These are phyloP conservation scores for Vitis rotundifolia DNA, from an alignment of 164 flowering plant genomes.

Conservation along the genomic window DNA sequence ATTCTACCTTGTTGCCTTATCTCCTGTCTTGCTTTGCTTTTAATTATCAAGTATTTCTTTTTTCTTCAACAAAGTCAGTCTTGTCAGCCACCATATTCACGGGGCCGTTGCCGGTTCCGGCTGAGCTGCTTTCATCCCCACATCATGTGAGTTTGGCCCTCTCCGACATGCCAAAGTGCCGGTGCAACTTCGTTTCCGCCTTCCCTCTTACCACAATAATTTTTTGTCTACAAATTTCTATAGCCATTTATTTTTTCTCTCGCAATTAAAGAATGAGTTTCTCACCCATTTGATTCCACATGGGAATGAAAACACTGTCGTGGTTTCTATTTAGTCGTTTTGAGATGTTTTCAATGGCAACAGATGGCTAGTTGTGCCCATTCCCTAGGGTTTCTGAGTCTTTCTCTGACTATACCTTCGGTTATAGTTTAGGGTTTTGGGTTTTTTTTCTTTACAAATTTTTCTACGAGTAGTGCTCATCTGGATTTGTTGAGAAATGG, in stretches of 20 bases:
- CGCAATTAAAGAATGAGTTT: too few relatives aligned
- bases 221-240: too few relatives aligned
- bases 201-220: too few relatives aligned
- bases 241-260: too few relatives aligned
- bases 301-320: background rate
- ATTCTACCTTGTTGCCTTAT: constrained; percentile 20
- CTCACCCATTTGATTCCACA: background rate
- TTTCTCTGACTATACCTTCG: background rate
- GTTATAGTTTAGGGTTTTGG: constrained; percentile 26
- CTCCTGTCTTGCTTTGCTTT: constrained; percentile 16
- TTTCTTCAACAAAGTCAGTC: constrained; percentile 27
- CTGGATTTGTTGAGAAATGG: constrained; percentile 33
- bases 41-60: constrained; percentile 27
- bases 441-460: background rate
- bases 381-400: constrained; percentile 23
- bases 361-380: background rate
- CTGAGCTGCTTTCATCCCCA: background rate
- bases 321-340: background rate
- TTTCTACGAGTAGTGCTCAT: background rate
- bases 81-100: constrained; percentile 33
- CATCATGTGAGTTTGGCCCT: background rate
- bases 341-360: too few relatives aligned
- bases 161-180: too few relatives aligned
- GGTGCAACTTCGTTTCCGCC: too few relatives aligned
- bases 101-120: constrained; percentile 21